Evolutionary conservation across 495 filamentous ascomycete genomes (phyloP), one percentile per base, ranked within the genome.

Genomic region (Penicillium pancosmium): DNA sequence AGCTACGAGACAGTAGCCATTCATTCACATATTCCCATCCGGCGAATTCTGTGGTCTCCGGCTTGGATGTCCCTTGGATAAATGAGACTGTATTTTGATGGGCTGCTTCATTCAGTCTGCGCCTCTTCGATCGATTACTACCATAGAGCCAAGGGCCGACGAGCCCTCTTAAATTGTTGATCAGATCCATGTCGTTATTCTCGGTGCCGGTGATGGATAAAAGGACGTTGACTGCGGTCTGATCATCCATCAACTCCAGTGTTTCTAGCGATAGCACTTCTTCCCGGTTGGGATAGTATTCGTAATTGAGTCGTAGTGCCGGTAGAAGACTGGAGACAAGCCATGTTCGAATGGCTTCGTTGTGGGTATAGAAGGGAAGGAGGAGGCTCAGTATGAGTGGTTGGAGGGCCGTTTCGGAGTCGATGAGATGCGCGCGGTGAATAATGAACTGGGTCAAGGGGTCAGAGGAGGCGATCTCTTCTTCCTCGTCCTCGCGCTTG

Each of bases 141-240:
- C 88, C 90, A 66, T 88, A 88, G 52, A 93, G 81, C 92, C 92
- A 96, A 13, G 92, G 90, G 0, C 88, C 90, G 59, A 94, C 79
- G 9, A 96, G 64, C 4, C 89, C 88, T 50, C 85, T 84, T 56
- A 96, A 57, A 64, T 96, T 93, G 61, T 86, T 83, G 15, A 84
- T 86, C 57, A 89, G 73, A 41, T 82, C 77, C 56, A 70, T 73
- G 35, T 63, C 69, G 27, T 67, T 72, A 15, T 67, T 71, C 15
- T 81, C 65, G 21, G 77, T 64, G 46, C 75, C 77, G 2, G 85
- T 84, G 65, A 87, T 86, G 19, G 86, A 86, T 43, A 97, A 75
- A 34, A 96, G 77, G 34, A 87, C 68, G 41, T 86, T 84, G 21
- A 93, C 79, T 2, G 86, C 90, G 31, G 83, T 79, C 52, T 76